These are phyloP conservation scores for Picea mariana DNA, from an alignment of 83 land plant species.

Conservation along the genomic window DNA sequence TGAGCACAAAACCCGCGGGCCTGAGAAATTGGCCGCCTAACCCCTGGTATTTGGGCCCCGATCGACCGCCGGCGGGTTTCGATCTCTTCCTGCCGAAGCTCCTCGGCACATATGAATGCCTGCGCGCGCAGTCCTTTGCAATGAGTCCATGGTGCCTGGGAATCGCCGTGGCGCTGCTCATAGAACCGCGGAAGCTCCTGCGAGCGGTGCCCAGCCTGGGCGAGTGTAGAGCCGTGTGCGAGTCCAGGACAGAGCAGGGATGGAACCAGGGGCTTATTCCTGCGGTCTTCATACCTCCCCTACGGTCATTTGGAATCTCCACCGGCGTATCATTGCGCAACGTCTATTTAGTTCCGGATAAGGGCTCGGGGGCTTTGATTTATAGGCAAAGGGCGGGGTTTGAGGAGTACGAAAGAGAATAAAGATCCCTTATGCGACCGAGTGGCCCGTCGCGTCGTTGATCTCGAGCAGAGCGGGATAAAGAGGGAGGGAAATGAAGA, in stretches of 20 bases:
- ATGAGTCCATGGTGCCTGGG: constrained; percentile 2
- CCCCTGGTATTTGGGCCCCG: background rate
- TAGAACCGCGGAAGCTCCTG: constrained; percentile 10
- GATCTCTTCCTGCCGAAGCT: constrained; percentile 11
- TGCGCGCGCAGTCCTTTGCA: constrained; percentile 12
- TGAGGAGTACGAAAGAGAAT: too few species aligned
- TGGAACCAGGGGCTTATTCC: constrained; percentile 8
- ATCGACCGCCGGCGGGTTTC: background rate
- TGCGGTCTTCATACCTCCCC: constrained; percentile 5
- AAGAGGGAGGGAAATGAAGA: background rate
- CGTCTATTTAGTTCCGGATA: too few species aligned
- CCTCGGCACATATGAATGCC: constrained; percentile 6
- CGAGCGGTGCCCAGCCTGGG: constrained; percentile 12
- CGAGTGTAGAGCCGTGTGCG: background rate
- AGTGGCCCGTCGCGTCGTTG: too few species aligned
- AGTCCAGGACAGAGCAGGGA: constrained; percentile 1
- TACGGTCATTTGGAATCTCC: constrained; percentile 1
- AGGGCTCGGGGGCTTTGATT: background rate
- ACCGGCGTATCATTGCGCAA: too few species aligned
- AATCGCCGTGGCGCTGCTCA: constrained; percentile 7
- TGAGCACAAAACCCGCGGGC: background rate
- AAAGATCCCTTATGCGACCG: background rate
- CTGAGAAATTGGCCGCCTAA: background rate
- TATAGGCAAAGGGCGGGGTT: background rate
- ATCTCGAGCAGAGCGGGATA: too few species aligned